Evolutionary conservation across 2,329 filamentous ascomycete species (phyloP).

Genomic region (Fusarium longipes): DNA sequence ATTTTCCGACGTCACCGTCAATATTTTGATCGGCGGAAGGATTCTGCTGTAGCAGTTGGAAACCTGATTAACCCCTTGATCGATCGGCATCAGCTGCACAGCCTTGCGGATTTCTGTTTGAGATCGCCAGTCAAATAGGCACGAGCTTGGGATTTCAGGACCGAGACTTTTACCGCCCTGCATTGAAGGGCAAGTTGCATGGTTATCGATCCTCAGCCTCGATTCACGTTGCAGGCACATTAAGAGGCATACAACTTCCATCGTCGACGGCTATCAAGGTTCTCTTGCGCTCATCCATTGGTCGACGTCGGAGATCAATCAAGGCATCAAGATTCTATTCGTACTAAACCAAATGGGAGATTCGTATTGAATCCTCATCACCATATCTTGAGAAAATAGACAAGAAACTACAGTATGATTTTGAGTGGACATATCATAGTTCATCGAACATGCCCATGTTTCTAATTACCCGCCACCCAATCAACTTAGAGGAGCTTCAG

Average conservation of each 20-base stretch:
- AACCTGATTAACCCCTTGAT: background rate
- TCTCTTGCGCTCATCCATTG: background rate
- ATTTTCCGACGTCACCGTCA: background rate
- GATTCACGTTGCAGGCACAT: background rate
- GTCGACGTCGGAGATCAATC: background rate
- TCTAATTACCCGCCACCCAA: background rate
- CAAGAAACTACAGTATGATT: no score
- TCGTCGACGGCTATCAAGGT: background rate
- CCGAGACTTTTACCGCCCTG: background rate
- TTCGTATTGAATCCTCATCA: rapidly evolving
- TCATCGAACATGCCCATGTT: background rate
- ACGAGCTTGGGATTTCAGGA: background rate
- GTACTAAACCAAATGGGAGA: background rate
- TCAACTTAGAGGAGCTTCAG: slow-evolving; percentile 28
- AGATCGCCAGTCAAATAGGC: slow-evolving; percentile 3
- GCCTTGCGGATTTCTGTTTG: slow-evolving; percentile 1
- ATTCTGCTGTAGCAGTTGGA: background rate
- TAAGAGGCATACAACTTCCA: background rate
- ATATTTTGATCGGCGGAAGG: background rate
- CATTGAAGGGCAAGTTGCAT: background rate
- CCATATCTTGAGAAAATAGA: background rate
- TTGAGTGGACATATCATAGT: no score
- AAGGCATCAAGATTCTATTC: background rate
- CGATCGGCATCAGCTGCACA: slow-evolving; percentile 22
- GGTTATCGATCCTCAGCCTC: background rate